A percentile compares a stretch with the other conserved stretches of the same genome.
Conservation (phyloP, 2,329 filamentous ascomycete genomes). For the Diaporthe ilicicola region DNA sequence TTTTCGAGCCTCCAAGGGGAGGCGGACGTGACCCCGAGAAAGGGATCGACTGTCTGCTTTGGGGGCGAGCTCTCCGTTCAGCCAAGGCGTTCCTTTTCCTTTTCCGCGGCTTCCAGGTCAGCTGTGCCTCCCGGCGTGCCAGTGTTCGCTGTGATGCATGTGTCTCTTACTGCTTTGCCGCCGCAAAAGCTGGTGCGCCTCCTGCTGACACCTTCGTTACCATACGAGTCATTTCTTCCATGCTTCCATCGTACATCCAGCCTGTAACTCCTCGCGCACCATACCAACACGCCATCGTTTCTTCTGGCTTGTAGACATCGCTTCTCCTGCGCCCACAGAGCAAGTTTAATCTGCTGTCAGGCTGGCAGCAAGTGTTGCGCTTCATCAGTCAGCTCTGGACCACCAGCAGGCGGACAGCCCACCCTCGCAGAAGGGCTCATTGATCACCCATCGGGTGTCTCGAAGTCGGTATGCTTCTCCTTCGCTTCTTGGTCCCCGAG, state of each 20-base stretch:
- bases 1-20: neutral
- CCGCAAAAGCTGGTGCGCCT: neutral
- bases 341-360: neutral
- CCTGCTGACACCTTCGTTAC: neutral
- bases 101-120: neutral
- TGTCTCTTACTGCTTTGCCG: neutral
- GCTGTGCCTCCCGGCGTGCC: neutral
- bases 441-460: neutral
- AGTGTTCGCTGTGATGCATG: neutral
- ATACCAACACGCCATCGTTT: neutral
- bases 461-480: neutral
- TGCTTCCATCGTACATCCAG: neutral
- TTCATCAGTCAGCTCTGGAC: neutral
- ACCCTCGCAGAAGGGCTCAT: neutral
- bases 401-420: too few species aligned
- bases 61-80: too few species aligned
- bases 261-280: neutral
- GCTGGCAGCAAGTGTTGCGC: too few species aligned
- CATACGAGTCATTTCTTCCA: neutral
- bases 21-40: neutral
- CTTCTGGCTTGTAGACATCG: neutral
- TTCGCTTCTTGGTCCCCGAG: neutral
- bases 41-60: neutral
- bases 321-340: neutral
- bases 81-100: neutral